These are phyloP conservation scores for Metarhizium rileyi DNA, from an alignment of 2,329 filamentous ascomycete genomes.

Conservation along the genomic window DNA sequence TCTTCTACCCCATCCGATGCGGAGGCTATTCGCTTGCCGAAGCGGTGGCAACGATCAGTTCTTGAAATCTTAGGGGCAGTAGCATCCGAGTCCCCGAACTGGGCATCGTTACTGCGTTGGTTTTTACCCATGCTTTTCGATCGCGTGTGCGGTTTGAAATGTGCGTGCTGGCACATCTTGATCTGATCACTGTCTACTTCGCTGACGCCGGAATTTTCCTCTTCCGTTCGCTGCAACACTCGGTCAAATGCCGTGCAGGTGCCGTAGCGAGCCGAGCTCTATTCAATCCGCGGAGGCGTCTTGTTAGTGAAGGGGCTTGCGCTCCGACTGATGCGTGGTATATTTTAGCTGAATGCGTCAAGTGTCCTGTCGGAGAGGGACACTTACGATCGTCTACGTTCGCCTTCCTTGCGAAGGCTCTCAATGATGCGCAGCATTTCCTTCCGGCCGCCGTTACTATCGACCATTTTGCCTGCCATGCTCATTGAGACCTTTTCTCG, in stretches of 20 bases:
- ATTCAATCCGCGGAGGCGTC: constrained; percentile 35
- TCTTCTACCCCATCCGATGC: neutral
- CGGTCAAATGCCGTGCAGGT: constrained; percentile 19
- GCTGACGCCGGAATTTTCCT: neutral
- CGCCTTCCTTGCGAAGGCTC: constrained; percentile 74
- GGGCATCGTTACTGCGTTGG: neutral
- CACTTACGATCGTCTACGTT: constrained; percentile 70
- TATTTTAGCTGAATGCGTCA: neutral
- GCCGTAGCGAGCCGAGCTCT: constrained; percentile 25
- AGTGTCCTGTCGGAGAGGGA: neutral
- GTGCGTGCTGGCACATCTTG: neutral
- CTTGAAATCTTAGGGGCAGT: neutral
- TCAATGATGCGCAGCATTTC: constrained; percentile 91
- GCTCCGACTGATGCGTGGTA: constrained; percentile 19
- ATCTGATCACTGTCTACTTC: neutral
- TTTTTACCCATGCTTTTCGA: neutral
- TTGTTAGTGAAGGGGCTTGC: constrained; percentile 28
- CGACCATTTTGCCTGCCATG: constrained; percentile 74
- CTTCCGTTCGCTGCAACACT: constrained; percentile 11
- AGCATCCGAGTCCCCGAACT: neutral
- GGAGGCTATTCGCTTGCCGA: neutral
- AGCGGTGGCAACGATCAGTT: neutral
- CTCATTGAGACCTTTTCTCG: constrained; percentile 90
- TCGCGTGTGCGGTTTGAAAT: neutral
- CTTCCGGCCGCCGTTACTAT: constrained; percentile 70